Evolutionary conservation across 1,284 basidiomycete species (phyloP).

Genomic region (Ceratobasidium papillatum): DNA sequence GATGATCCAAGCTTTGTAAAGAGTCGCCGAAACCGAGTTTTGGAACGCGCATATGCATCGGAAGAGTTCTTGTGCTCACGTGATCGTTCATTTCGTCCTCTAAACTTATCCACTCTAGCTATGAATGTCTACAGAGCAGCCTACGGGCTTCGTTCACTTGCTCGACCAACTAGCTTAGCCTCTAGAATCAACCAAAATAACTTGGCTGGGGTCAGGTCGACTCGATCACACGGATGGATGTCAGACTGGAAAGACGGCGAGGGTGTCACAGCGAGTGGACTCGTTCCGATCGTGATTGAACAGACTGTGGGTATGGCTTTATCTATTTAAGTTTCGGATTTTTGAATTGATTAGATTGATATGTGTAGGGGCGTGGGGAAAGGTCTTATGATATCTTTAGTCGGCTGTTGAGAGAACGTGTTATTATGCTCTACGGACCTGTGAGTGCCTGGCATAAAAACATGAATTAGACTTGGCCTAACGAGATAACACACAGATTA

Average conservation of each 20-base stretch:
- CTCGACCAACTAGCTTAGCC: neutral
- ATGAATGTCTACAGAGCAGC: neutral
- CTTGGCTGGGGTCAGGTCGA: neutral
- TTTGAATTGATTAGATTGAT: neutral
- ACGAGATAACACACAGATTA: conserved; percentile 66
- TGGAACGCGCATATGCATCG: neutral
- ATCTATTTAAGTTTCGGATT: conserved; percentile 32
- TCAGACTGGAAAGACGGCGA: conserved; percentile 30
- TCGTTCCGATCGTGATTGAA: conserved; percentile 93
- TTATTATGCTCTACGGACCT: conserved; percentile 93
- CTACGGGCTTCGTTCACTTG: neutral
- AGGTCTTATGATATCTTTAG: conserved; percentile 96
- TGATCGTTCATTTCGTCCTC: neutral
- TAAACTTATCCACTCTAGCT: neutral
- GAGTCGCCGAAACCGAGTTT: neutral
- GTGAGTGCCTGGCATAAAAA: conserved; percentile 58
- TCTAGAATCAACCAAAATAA: neutral
- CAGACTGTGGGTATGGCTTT: conserved; percentile 73
- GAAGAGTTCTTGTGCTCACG: neutral
- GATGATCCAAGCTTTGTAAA: too few relatives aligned
- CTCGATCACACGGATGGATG: conserved; percentile 12
- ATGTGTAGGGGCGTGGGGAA: conserved; percentile 88
- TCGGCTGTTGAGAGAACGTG: conserved; percentile 85
- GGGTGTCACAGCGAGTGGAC: conserved; percentile 46
- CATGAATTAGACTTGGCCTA: neutral